Evolutionary conservation across 2,329 filamentous ascomycete species (phyloP), one percentile per base, ranked within the genome.

Genomic region (Knufia petricola): DNA sequence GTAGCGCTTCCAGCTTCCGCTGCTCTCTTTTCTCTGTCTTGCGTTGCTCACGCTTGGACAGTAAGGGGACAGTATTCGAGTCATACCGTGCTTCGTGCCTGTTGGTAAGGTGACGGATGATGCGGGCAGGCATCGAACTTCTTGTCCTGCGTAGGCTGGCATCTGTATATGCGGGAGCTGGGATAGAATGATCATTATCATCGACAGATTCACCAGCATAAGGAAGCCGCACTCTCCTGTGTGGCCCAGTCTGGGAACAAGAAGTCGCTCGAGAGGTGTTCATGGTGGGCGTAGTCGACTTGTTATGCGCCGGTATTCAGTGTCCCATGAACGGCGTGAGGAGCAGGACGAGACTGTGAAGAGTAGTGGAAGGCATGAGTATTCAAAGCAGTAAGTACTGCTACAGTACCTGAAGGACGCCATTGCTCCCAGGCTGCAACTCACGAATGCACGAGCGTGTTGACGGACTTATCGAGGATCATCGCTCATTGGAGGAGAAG

Each of bases 1-100:
- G 20, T 4, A 47, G 34, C 21, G 24, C 44, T 28, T 47, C 44
- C 13, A 47, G 17, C 21, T 47, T 47, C 20, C 32, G 53, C 20
- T 55, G 50, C 24, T 57, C 44, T 48, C 51, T 54, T 23, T 48
- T 51, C 20, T 54, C 50, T 20, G 53, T 45, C 24, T 52, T 56
- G 12, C 32, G 17, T 21, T 47, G 44, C 24, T 47, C 32, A 13
- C 44, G 32, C 19, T 21, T 38, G 3, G 44, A 38, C 2, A 47
- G 44, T n/a, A 47, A 6, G 20, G 44, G 44, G 15, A 47, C 26
- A 13, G 44, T 47, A 34, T 39, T 30, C n/a, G 44, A 34, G 31
- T 47, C 44, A 39, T 15, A 28, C 19, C 13, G 10, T n/a, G 15
- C 21, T 28, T 39, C 21, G 17, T 17, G 13, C 23, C 21, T 39